phyloP scores from a whole-genome alignment of 306 rosid species.

The Heteromeles arbutifolia region DNA sequence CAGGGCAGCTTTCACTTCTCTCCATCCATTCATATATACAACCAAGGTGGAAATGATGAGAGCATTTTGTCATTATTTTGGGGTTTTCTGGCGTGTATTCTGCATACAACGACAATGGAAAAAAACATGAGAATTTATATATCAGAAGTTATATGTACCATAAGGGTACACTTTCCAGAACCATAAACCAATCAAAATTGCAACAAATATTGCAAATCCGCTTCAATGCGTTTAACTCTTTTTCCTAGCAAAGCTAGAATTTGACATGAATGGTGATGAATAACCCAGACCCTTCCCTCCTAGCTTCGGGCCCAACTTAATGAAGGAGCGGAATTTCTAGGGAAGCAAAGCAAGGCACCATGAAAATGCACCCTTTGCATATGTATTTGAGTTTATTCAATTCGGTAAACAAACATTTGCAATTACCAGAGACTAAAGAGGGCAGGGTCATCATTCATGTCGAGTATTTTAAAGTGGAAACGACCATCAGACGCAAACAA shows the following conservation, averaged over 20 bases:
- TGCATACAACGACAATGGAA: conserved; percentile 26
- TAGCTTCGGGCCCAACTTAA: background rate
- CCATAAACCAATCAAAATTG: conserved; percentile 1
- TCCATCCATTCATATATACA: conserved; percentile 99
- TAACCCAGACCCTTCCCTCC: background rate
- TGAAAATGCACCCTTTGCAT: background rate
- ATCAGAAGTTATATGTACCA: conserved; percentile 3
- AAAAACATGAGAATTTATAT: conserved; percentile 16
- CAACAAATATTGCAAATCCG: conserved; percentile 10
- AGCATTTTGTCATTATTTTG: conserved; percentile 85
- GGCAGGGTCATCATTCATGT: background rate
- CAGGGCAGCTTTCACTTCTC: conserved; percentile 98
- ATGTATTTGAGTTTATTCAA: background rate
- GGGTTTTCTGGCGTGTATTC: conserved; percentile 90
- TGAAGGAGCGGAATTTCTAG: background rate
- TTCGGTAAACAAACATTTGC: background rate
- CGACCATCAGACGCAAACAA: background rate
- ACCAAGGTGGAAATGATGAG: conserved; percentile 96
- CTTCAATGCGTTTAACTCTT: background rate
- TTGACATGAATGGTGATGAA: background rate
- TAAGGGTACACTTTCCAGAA: conserved; percentile 3
- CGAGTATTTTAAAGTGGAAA: background rate
- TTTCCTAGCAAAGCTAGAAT: conserved; percentile 11
- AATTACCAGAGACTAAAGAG: background rate
- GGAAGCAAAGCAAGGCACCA: background rate